Conservation (phyloP, 257 asterid species). For the Fraxinus cuspidata region DNA sequence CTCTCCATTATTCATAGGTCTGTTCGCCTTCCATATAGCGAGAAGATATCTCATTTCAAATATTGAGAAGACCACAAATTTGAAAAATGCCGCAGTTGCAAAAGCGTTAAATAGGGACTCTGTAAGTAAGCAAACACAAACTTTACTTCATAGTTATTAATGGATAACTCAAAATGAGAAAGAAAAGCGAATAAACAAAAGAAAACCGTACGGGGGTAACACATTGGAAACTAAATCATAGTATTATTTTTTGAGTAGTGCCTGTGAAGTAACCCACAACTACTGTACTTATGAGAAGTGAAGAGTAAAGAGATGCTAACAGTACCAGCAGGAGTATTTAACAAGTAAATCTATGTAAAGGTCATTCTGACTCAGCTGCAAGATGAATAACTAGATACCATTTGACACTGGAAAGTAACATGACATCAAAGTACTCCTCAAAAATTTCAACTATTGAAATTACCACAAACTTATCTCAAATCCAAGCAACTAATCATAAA, state of each 20-base stretch:
- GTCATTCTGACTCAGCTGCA: background rate
- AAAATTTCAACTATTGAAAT: background rate
- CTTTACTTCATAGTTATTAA: slow-evolving; percentile 9
- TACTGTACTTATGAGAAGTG: background rate
- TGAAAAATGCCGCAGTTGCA: slow-evolving; percentile 98
- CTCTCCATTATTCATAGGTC: slow-evolving; percentile 82
- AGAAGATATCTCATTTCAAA: slow-evolving; percentile 99
- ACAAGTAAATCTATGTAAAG: background rate
- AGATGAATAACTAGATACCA: background rate
- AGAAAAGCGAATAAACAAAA: background rate
- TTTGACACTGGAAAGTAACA: background rate
- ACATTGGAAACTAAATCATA: background rate
- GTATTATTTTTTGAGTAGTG: background rate
- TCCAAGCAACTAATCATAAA: background rate
- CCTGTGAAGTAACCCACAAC: background rate
- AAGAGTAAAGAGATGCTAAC: background rate
- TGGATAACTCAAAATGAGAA: slow-evolving; percentile 9
- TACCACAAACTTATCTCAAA: background rate
- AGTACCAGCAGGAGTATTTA: background rate
- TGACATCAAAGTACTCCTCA: background rate
- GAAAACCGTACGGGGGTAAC: background rate
- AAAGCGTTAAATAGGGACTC: slow-evolving; percentile 96
- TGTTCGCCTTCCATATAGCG: slow-evolving; percentile 93
- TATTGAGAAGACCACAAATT: slow-evolving; percentile 95
- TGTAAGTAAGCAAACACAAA: slow-evolving; percentile 37